Evolutionary conservation across 2,329 filamentous ascomycete genomes (phyloP), one percentile per base, ranked within the genome.

Genomic region (Colletotrichum aenigma): DNA sequence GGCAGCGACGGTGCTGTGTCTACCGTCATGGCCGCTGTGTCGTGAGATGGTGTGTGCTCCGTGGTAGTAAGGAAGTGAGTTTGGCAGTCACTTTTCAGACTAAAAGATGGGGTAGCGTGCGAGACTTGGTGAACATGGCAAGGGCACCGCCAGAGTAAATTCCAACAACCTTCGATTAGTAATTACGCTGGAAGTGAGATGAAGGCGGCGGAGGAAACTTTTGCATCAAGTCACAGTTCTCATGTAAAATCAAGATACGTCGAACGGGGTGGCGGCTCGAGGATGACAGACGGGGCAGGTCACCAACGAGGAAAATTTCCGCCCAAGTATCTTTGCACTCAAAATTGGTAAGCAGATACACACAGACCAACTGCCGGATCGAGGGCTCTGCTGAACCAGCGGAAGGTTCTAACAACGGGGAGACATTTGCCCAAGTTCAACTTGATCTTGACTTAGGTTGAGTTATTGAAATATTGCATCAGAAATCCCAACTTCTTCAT

Each of bases 311-410:
- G 70, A 76, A 76, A 76, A 76, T 76, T 76, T 76, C 70, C 70
- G 70, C 70, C 32, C 34, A 76, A 38, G 74, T 76, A 74, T 52
- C 64, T 69, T 32, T 65, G 38, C 70, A 73, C 70, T 24, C 24
- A 30, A 72, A 76, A 76, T 76, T 76, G 74, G 70, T 76, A 67
- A 76, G 74, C 74, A 76, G 30, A 69, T 74, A 76, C 70, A 76
- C 74, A 76, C 70, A 69, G 70, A 69, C 74, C 70, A 69, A 21
- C 18, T 32, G 21, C 58, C 64, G 12, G 7, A 58, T 71, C 28
- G 18, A 55, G 65, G 24, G 7, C 24, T 61, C 43, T 48, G 8
- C 24, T n/a, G 10, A 6, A 62, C 15, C 58, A 18, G 28, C 28
- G 1, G 26, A 2, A 24, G 24, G 12, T 58, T 8, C 55, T 58